These are phyloP conservation scores for Clavispora santaluciae DNA, from an alignment of 805 yeast genomes.

Conservation along the genomic window DNA sequence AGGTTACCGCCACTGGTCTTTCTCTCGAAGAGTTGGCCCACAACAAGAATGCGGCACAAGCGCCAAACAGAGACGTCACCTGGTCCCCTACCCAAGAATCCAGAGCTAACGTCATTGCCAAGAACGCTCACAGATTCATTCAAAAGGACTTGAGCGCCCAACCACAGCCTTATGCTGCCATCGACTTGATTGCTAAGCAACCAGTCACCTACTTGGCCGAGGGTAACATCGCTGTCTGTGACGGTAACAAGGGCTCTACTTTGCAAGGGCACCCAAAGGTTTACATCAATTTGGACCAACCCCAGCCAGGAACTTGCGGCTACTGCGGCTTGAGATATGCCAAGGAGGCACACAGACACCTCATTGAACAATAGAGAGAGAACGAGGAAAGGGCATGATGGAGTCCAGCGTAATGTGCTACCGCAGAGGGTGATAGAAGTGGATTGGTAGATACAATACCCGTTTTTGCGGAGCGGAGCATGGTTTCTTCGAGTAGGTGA, in stretches of 20 bases:
- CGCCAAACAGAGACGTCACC: conserved; percentile 66
- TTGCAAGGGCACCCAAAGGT: conserved; percentile 83
- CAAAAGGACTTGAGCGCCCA: conserved; percentile 64
- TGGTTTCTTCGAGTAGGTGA: background rate
- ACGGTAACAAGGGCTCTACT: conserved; percentile 64
- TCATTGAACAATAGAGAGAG: conserved; percentile 25
- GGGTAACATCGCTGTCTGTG: conserved; percentile 69
- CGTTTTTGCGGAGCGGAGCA: background rate
- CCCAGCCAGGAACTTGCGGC: conserved; percentile 68
- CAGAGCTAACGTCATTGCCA: conserved; percentile 49
- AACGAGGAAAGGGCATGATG: background rate
- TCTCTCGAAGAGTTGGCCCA: conserved; percentile 16
- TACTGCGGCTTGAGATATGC: conserved; percentile 75
- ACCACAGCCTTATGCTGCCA: conserved; percentile 81
- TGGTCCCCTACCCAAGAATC: conserved; percentile 72
- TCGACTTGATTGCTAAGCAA: conserved; percentile 70
- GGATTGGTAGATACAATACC: background rate
- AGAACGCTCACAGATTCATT: conserved; percentile 57
- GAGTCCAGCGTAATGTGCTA: no score
- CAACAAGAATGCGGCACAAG: conserved; percentile 47
- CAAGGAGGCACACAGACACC: conserved; percentile 43
- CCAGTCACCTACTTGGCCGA: conserved; percentile 59
- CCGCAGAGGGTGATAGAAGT: background rate
- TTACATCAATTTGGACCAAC: conserved; percentile 73
- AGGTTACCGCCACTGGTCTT: conserved; percentile 14